These are phyloP conservation scores for Thelonectria discophora DNA, from an alignment of 2,329 filamentous ascomycete genomes.

Conservation along the genomic window DNA sequence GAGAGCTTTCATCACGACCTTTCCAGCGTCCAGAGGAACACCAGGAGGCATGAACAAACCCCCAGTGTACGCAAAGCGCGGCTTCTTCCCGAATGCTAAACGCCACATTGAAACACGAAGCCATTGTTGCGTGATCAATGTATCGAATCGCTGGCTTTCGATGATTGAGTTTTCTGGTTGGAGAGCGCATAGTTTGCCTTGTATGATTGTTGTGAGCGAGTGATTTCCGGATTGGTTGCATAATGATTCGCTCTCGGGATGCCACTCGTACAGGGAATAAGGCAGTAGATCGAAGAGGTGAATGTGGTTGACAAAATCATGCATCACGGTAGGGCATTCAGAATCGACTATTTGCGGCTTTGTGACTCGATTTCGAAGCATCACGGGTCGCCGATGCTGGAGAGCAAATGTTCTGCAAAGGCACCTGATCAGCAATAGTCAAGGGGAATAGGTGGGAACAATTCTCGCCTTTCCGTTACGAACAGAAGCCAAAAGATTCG, in stretches of 20 bases:
- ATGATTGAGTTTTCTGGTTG: slow-evolving; percentile 42
- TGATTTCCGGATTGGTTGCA: slow-evolving; percentile 30
- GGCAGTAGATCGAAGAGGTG: slow-evolving; percentile 45
- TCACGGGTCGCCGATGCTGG: slow-evolving; percentile 43
- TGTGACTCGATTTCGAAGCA: slow-evolving; percentile 42
- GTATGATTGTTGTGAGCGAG: slow-evolving; percentile 38
- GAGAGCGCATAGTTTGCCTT: slow-evolving; percentile 41
- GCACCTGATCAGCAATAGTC: background rate
- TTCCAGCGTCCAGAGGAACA: slow-evolving; percentile 45
- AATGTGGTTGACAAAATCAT: slow-evolving; percentile 47
- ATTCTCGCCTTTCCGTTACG: slow-evolving; percentile 43
- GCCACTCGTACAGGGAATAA: slow-evolving; percentile 45
- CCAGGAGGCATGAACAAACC: slow-evolving; percentile 31
- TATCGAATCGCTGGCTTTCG: slow-evolving; percentile 47
- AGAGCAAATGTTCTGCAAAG: slow-evolving; percentile 43
- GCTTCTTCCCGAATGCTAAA: slow-evolving; percentile 41
- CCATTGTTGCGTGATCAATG: slow-evolving; percentile 47
- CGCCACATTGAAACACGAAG: slow-evolving; percentile 46
- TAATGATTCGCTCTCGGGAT: slow-evolving; percentile 30
- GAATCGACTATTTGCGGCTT: slow-evolving; percentile 46
- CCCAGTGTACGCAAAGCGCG: slow-evolving; percentile 31
- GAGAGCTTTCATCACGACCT: slow-evolving; percentile 41
- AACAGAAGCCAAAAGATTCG: slow-evolving; percentile 48
- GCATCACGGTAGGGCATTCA: slow-evolving; percentile 46
- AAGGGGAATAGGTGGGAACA: fast-evolving